These are phyloP conservation scores for Amanita pallidorosea DNA, from an alignment of 768 basidiomycete species.

Conservation along the genomic window DNA sequence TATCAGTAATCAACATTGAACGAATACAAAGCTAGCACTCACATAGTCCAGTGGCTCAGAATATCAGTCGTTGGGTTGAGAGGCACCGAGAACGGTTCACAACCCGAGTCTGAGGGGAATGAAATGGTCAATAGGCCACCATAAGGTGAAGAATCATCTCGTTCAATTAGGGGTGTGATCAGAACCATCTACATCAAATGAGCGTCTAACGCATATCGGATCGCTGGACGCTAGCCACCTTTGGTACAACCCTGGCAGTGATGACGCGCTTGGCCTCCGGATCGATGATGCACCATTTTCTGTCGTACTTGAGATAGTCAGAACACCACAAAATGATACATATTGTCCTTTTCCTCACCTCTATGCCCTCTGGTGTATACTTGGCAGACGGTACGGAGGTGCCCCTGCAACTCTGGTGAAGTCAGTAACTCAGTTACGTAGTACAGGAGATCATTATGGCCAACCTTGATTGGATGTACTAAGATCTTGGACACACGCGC, in stretches of 20 bases:
- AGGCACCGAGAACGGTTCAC: constrained; percentile 48
- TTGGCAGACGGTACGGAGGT: constrained; percentile 43
- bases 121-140: constrained; percentile 40
- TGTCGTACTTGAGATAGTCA: constrained; percentile 44
- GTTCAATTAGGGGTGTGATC: constrained; percentile 43
- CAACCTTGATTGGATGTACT: constrained; percentile 62
- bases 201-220: neutral
- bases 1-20: neutral
- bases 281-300: constrained; percentile 62
- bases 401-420: constrained; percentile 56
- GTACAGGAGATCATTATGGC: neutral
- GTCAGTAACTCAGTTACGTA: no score
- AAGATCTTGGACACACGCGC: constrained; percentile 40
- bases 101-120: constrained; percentile 51
- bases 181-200: constrained; percentile 45
- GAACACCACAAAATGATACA: constrained; percentile 1
- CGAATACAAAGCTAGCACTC: constrained; percentile 12
- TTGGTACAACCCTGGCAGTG: constrained; percentile 56
- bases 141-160: constrained; percentile 31
- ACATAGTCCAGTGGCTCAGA: constrained; percentile 49
- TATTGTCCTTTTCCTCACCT: constrained; percentile 27
- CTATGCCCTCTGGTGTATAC: constrained; percentile 54
- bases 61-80: constrained; percentile 40
- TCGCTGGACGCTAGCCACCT: constrained; percentile 26
- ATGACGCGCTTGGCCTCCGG: constrained; percentile 39